Evolutionary conservation across 2,329 filamentous ascomycete species (phyloP).

Genomic region (Fusarium goolgardi): DNA sequence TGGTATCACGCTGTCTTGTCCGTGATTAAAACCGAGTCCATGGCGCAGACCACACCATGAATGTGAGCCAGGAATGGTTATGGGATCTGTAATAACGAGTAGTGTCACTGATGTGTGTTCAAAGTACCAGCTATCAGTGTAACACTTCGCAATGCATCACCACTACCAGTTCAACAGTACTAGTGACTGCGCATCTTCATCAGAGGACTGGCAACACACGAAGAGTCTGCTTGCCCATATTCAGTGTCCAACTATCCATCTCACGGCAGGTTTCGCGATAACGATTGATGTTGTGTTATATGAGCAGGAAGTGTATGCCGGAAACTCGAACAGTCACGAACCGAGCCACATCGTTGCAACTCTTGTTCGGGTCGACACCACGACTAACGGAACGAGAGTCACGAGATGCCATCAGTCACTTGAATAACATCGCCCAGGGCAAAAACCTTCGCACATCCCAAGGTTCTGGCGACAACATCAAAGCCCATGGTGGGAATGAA

Average conservation of each 20-base stretch:
- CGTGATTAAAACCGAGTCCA: slow-evolving; percentile 18
- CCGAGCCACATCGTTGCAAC: slow-evolving; percentile 19
- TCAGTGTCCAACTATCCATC: background rate
- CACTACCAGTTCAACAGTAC: background rate
- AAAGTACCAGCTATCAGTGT: slow-evolving; percentile 10
- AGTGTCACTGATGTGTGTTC: slow-evolving; percentile 12
- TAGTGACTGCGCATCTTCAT: background rate
- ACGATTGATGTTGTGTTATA: slow-evolving; percentile 2
- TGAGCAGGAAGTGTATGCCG: slow-evolving; percentile 1
- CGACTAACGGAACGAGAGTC: background rate
- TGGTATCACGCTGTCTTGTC: background rate
- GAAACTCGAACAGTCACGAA: slow-evolving; percentile 9
- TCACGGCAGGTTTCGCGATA: slow-evolving; percentile 5
- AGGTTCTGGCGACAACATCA: slow-evolving; percentile 17
- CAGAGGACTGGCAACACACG: background rate
- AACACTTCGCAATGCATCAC: slow-evolving; percentile 25
- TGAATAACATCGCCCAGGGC: slow-evolving; percentile 8
- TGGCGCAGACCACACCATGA: slow-evolving; percentile 8
- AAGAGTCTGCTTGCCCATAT: background rate
- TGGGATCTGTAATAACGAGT: background rate
- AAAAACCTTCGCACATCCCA: slow-evolving; percentile 6
- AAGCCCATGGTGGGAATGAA: slow-evolving; percentile 3
- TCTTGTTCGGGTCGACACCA: slow-evolving; percentile 11
- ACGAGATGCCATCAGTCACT: slow-evolving; percentile 30
- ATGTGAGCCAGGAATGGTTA: background rate